phyloP scores from a whole-genome alignment of 257 asterid genomes.

The Oldenlandia corymbosa region DNA sequence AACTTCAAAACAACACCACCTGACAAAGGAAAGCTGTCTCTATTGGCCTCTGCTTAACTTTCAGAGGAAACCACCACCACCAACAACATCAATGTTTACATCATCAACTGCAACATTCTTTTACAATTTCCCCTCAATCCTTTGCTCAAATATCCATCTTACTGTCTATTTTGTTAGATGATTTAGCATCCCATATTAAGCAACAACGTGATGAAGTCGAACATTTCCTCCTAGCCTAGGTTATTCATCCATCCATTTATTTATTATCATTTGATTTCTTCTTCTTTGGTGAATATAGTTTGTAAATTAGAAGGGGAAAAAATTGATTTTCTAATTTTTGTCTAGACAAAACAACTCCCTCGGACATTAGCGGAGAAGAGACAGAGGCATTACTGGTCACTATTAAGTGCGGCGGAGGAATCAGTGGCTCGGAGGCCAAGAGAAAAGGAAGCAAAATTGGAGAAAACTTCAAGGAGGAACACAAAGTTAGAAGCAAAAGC shows the following conservation, averaged over 20 bases:
- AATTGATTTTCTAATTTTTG: background rate
- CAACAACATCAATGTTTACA: background rate
- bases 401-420: constrained; percentile 34
- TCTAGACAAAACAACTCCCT: constrained; percentile 31
- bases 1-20: constrained; percentile 23
- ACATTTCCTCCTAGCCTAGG: constrained; percentile 27
- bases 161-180: constrained; percentile 26
- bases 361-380: constrained; percentile 32
- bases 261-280: background rate
- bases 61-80: constrained; percentile 24
- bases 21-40: constrained; percentile 29
- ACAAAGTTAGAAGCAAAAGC: constrained; percentile 35
- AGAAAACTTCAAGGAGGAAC: constrained; percentile 31
- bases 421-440: constrained; percentile 26
- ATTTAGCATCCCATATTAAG: constrained; percentile 27
- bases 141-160: constrained; percentile 29
- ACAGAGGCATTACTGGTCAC: constrained; percentile 28
- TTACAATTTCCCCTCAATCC: constrained; percentile 34
- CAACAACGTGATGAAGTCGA: constrained; percentile 40
- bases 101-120: constrained; percentile 11
- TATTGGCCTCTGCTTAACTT: constrained; percentile 41
- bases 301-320: too few relatives aligned
- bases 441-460: constrained; percentile 37
- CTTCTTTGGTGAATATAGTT: too few relatives aligned
- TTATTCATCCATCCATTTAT: background rate